A percentile compares a stretch with the other conserved stretches of the same genome.
Conservation (phyloP, 2,329 filamentous ascomycete genomes). For the Epichloe hybrida region DNA sequence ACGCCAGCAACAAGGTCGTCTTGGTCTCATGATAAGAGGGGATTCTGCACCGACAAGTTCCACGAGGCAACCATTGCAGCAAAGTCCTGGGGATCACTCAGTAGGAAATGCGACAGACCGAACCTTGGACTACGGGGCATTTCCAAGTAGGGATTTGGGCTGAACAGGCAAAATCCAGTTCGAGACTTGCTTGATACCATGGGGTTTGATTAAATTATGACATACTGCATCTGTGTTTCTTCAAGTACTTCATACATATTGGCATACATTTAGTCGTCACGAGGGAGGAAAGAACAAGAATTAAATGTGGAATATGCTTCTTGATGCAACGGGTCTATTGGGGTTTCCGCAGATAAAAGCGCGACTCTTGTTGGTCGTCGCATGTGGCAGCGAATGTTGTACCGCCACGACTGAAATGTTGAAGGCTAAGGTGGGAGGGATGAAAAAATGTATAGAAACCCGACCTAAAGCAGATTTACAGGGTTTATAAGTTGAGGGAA, state of each 20-base stretch:
- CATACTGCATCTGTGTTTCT: not conserved
- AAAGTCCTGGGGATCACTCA: constrained; percentile 5
- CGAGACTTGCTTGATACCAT: too few species aligned
- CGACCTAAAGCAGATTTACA: too few species aligned
- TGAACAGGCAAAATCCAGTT: too few species aligned
- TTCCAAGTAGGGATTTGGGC: not conserved
- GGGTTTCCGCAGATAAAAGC: not conserved
- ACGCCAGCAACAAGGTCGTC: not conserved
- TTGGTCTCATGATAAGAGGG: not conserved
- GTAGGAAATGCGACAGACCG: not conserved
- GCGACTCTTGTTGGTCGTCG: too few species aligned
- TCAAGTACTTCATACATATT: constrained; percentile 1
- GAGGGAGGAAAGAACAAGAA: not conserved
- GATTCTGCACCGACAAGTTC: not conserved
- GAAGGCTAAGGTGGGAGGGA: too few species aligned
- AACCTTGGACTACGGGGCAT: not conserved
- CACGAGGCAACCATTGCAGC: not conserved
- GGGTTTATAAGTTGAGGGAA: too few species aligned
- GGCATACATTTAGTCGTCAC: constrained; percentile 1
- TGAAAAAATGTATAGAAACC: too few species aligned
- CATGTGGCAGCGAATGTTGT: too few species aligned
- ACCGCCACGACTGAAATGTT: too few species aligned
- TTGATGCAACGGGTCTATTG: not conserved
- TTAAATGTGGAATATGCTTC: not conserved
- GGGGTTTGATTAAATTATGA: not conserved